Evolutionary conservation across 805 yeast genomes (phyloP).

Genomic region (Cyberlindnera xishuangbannaensis): DNA sequence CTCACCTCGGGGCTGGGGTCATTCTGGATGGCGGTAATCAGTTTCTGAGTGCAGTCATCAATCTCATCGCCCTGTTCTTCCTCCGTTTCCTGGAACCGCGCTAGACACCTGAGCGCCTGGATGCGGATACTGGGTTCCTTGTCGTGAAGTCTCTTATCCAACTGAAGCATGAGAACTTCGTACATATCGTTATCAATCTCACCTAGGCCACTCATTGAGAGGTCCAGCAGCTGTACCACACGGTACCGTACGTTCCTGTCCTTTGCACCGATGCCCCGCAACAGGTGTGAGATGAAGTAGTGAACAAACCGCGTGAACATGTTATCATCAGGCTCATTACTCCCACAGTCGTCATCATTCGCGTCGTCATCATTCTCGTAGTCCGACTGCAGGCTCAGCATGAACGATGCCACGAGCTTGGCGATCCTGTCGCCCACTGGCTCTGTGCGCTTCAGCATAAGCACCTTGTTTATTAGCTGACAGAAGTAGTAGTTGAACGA

Average conservation of each 20-base stretch:
- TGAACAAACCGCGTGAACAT: conserved; percentile 51
- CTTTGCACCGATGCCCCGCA: conserved; percentile 74
- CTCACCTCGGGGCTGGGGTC: conserved; percentile 89
- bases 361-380: conserved; percentile 21
- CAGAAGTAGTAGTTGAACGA: conserved; percentile 58
- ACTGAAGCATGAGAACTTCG: conserved; percentile 51
- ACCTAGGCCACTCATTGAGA: conserved; percentile 62
- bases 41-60: conserved; percentile 41
- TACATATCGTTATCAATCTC: conserved; percentile 72
- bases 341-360: conserved; percentile 20
- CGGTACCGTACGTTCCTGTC: conserved; percentile 76
- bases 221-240: conserved; percentile 69
- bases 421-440: conserved; percentile 70
- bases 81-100: conserved; percentile 62
- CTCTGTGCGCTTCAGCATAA: conserved; percentile 66
- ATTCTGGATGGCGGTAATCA: conserved; percentile 52
- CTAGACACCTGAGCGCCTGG: conserved; percentile 77
- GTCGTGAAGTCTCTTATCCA: conserved; percentile 62
- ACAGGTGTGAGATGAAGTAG: conserved; percentile 54
- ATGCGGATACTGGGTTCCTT: conserved; percentile 73
- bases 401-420: conserved; percentile 56
- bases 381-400: conserved; percentile 37
- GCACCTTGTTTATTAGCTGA: conserved; percentile 53
- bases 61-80: conserved; percentile 29
- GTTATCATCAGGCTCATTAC: conserved; percentile 34